These are phyloP conservation scores for Huntiella moniliformis DNA, from an alignment of 2,329 filamentous ascomycete genomes.

Conservation along the genomic window DNA sequence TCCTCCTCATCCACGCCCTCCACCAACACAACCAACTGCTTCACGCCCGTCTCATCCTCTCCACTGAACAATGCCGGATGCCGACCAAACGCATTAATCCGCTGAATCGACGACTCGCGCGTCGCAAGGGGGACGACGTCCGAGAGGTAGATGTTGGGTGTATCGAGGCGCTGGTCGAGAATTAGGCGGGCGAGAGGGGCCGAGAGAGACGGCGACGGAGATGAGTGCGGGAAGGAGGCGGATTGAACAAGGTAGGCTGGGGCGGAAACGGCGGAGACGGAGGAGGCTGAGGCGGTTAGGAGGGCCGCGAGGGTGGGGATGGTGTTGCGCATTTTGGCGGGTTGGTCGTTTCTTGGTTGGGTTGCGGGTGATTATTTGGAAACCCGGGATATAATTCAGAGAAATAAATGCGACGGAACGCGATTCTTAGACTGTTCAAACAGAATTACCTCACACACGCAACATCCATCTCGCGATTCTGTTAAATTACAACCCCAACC, in stretches of 20 bases:
- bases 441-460: too few species aligned
- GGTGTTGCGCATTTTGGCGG: constrained; percentile 6
- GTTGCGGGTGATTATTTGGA: background rate
- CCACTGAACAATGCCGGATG: constrained; percentile 9
- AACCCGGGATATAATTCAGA: background rate
- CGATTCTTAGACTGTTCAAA: too few species aligned
- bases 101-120: constrained; percentile 9
- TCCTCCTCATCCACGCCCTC: constrained; percentile 28
- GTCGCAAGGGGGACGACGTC: constrained; percentile 8
- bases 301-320: constrained; percentile 10
- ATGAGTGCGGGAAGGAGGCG: background rate
- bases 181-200: constrained; percentile 10
- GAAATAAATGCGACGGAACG: too few species aligned
- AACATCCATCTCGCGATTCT: too few species aligned
- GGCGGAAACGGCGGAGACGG: constrained; percentile 5
- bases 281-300: constrained; percentile 5
- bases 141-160: constrained; percentile 10
- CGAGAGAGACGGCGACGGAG: constrained; percentile 2
- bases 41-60: background rate
- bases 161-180: constrained; percentile 11
- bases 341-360: background rate
- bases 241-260: constrained; percentile 10
- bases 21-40: constrained; percentile 40
- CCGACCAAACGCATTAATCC: constrained; percentile 10
- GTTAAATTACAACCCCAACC: too few species aligned